Conservation (phyloP, 306 rosid species). For the Vigna nakashimae region DNA sequence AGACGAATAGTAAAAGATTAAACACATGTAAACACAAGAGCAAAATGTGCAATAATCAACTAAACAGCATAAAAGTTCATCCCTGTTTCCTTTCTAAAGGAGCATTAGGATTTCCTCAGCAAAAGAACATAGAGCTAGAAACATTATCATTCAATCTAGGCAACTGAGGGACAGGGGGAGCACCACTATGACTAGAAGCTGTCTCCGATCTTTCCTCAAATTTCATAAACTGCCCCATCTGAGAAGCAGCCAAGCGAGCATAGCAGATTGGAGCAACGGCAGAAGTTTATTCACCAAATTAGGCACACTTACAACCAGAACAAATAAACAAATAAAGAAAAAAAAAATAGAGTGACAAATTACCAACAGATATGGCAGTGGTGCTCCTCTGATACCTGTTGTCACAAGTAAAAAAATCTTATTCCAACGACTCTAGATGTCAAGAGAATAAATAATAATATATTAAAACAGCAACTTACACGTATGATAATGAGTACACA, state of each 20-base stretch:
- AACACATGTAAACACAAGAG: background rate
- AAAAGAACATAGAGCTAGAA: conserved; percentile 81
- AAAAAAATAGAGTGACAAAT: background rate
- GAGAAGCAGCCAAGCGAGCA: conserved; percentile 91
- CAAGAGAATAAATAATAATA: background rate
- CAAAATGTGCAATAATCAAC: conserved; percentile 6
- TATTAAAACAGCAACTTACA: conserved; percentile 62
- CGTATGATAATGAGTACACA: conserved; percentile 91
- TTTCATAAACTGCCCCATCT: conserved; percentile 60
- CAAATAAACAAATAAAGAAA: background rate
- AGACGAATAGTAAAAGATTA: background rate
- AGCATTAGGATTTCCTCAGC: conserved; percentile 44
- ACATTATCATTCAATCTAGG: conserved; percentile 68
- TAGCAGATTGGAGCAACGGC: conserved; percentile 96
- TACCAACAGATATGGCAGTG: conserved; percentile 93
- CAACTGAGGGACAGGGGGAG: conserved; percentile 71
- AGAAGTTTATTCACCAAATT: conserved; percentile 9
- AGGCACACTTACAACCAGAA: background rate
- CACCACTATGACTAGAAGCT: conserved; percentile 77
- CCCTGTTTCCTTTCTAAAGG: background rate
- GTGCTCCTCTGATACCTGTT: conserved; percentile 94
- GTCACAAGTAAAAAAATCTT: background rate
- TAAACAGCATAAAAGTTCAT: background rate
- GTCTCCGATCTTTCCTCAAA: conserved; percentile 88
- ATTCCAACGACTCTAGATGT: background rate